Percentiles rank a stretch among this genome's conserved stretches.
Conservation (phyloP, 257 asterid genomes). For the Solanum gracilifrons region DNA sequence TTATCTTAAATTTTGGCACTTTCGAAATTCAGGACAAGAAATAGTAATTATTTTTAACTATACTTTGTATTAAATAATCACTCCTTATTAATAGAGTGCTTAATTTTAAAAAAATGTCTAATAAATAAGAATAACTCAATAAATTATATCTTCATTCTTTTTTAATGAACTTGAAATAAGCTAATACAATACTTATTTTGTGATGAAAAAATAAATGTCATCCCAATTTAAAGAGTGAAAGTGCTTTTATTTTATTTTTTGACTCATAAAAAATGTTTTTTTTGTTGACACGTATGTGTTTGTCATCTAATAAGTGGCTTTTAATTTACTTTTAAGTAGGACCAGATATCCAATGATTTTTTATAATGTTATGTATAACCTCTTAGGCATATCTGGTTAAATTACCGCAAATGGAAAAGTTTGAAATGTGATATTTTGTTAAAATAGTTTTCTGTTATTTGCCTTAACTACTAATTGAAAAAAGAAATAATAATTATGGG, state of each 20-base stretch:
- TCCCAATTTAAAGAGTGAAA: not conserved
- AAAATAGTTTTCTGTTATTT: not conserved
- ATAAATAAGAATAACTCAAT: not conserved
- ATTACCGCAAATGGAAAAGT: not conserved
- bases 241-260: too few relatives aligned
- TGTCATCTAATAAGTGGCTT: not conserved
- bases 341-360: not conserved
- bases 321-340: not conserved
- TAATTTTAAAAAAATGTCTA: too few relatives aligned
- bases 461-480: not conserved
- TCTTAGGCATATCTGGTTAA: not conserved
- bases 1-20: too few relatives aligned
- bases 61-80: too few relatives aligned
- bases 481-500: not conserved
- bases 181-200: not conserved
- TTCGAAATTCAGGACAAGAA: not conserved
- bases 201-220: not conserved
- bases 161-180: too few relatives aligned
- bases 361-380: not conserved
- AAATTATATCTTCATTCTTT: not conserved
- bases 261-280: too few relatives aligned
- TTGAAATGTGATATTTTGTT: not conserved
- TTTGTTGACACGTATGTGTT: not conserved
- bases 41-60: not conserved
- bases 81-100: not conserved